Conservation (phyloP, 2,329 filamentous ascomycete genomes). For the Fusarium agapanthi region DNA sequence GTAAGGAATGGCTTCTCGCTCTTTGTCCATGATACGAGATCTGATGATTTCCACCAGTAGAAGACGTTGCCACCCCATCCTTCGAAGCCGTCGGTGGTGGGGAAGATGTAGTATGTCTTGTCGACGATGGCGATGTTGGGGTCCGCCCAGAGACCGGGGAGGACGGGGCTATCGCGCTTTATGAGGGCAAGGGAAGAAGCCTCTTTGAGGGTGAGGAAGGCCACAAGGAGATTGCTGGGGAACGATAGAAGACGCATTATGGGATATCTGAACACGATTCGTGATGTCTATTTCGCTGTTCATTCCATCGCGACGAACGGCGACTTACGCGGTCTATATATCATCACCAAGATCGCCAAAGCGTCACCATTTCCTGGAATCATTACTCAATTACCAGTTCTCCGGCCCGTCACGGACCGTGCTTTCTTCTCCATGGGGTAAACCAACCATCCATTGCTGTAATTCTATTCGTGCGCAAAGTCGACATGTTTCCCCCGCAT, state of each 20-base stretch:
- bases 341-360: too few relatives aligned
- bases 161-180: slow-evolving; percentile 46
- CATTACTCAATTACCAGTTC: not conserved
- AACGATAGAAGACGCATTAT: slow-evolving; percentile 7
- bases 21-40: slow-evolving; percentile 55
- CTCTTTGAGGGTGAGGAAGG: not conserved
- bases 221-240: not conserved
- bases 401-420: slow-evolving; percentile 12
- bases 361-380: not conserved
- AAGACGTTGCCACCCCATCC: slow-evolving; percentile 58
- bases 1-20: slow-evolving; percentile 53
- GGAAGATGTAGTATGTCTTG: slow-evolving; percentile 57
- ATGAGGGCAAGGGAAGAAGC: not conserved
- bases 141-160: slow-evolving; percentile 54
- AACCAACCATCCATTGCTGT: not conserved
- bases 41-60: slow-evolving; percentile 56
- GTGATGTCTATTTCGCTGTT: too few relatives aligned
- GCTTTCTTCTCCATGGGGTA: not conserved
- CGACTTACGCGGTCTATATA: not conserved
- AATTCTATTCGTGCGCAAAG: slow-evolving; percentile 23
- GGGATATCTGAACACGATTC: not conserved
- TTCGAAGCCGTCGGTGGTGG: slow-evolving; percentile 55
- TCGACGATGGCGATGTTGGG: slow-evolving; percentile 57
- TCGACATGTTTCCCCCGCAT: not conserved
- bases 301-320: fast-evolving